A percentile compares a stretch with the other conserved stretches of the same genome.
phyloP scores from a whole-genome alignment of 2,329 filamentous ascomycete genomes.

The Fusarium transvaalense region DNA sequence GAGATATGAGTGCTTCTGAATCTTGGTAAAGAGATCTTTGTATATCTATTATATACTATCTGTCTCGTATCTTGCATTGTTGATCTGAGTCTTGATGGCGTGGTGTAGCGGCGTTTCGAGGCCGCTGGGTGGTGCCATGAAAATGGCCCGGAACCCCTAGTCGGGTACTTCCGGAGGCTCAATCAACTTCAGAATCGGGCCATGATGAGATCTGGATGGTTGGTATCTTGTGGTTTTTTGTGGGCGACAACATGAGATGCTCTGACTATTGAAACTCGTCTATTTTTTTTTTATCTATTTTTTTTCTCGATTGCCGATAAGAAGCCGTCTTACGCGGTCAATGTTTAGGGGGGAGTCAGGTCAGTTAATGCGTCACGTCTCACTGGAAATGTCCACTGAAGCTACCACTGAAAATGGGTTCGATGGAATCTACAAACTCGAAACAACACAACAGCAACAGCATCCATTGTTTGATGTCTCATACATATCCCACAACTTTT shows the following conservation, averaged over 20 bases:
- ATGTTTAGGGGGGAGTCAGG: not conserved
- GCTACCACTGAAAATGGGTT: not conserved
- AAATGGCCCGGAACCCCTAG: conserved; percentile 17
- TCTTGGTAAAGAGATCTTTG: not conserved
- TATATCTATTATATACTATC: conserved; percentile 20
- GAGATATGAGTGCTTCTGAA: not conserved
- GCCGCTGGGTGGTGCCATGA: conserved; percentile 32
- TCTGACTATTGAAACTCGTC: conserved; percentile 4
- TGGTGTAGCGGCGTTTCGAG: conserved; percentile 38
- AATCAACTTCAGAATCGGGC: conserved; percentile 24
- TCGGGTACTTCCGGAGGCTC: conserved; percentile 33
- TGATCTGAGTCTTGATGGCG: conserved; percentile 13
- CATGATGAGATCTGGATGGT: conserved; percentile 10
- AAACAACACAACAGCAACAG: not conserved
- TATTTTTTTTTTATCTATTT: not conserved
- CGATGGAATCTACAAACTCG: too few relatives aligned
- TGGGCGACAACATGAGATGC: conserved; percentile 10
- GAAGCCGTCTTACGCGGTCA: conserved; percentile 3
- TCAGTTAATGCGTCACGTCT: not conserved
- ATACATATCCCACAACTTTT: not conserved
- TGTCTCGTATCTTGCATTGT: conserved; percentile 2
- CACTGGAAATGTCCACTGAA: not conserved
- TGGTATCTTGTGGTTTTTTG: conserved; percentile 7
- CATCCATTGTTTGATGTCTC: not conserved
- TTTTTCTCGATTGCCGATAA: not conserved